These are phyloP conservation scores for Dioscorea zingiberensis DNA, from an alignment of 106 monocot species.

Conservation along the genomic window DNA sequence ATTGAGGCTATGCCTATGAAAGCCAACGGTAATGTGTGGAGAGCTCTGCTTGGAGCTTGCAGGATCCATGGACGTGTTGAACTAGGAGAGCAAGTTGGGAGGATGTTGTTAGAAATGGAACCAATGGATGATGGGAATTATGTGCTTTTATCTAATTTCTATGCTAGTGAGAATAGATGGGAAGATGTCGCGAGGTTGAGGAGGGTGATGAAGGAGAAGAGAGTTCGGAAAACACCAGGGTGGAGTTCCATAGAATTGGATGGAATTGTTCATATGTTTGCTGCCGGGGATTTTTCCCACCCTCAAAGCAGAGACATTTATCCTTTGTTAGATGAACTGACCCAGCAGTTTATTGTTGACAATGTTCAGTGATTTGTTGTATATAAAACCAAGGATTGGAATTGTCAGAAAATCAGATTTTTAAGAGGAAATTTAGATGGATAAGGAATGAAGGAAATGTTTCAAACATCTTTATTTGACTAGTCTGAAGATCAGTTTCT, in stretches of 20 bases:
- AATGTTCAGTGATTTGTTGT: background rate
- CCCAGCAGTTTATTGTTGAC: background rate
- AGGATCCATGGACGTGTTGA: conserved; percentile 13
- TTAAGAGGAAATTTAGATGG: no score
- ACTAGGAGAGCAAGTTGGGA: conserved; percentile 16
- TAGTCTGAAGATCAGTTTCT: no score
- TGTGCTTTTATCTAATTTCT: conserved; percentile 18
- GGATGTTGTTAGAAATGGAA: conserved; percentile 16
- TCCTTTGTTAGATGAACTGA: conserved; percentile 4
- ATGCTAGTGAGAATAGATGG: conserved; percentile 12
- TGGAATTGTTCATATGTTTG: conserved; percentile 20
- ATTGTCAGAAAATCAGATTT: no score
- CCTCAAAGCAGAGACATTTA: conserved; percentile 10
- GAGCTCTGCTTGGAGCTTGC: conserved; percentile 19
- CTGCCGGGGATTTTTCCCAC: conserved; percentile 12
- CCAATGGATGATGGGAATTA: conserved; percentile 17
- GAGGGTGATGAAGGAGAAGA: conserved; percentile 12
- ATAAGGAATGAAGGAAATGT: no score
- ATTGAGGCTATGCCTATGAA: conserved; percentile 18
- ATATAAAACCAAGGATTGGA: no score
- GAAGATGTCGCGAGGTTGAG: conserved; percentile 14
- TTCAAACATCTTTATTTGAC: no score
- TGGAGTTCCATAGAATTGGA: conserved; percentile 22
- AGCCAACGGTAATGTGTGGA: conserved; percentile 13
- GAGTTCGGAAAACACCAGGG: conserved; percentile 17